phyloP scores from a whole-genome alignment of 2,329 filamentous ascomycete genomes.

The Plectosphaerella sp. region DNA sequence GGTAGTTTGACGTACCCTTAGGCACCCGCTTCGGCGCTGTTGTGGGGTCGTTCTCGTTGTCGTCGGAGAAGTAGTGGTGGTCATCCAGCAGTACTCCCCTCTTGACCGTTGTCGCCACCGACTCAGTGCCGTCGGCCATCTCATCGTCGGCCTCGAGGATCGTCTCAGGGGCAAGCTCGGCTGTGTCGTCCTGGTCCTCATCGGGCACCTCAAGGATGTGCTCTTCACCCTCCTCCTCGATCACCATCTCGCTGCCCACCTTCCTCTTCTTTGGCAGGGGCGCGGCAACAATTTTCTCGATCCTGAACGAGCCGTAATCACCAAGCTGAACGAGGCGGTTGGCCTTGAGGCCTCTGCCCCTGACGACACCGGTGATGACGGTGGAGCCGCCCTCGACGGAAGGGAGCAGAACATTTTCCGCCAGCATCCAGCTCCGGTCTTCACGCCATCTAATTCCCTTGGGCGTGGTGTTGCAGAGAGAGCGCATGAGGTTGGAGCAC shows the following conservation, averaged over 20 bases:
- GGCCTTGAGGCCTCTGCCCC: slow-evolving; percentile 82
- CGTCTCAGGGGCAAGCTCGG: slow-evolving; percentile 82
- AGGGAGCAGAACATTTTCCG: slow-evolving; percentile 75
- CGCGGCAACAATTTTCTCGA: slow-evolving; percentile 81
- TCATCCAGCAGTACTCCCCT: slow-evolving; percentile 94
- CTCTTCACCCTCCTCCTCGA: slow-evolving; percentile 54
- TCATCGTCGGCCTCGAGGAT: slow-evolving; percentile 57
- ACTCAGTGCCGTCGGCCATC: slow-evolving; percentile 30
- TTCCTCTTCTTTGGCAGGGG: slow-evolving; percentile 59
- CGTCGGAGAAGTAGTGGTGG: slow-evolving; percentile 96
- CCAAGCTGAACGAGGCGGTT: slow-evolving; percentile 88
- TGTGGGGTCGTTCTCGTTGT: slow-evolving; percentile 59
- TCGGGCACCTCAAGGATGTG: slow-evolving; percentile 66
- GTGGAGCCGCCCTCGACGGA: slow-evolving; percentile 57
- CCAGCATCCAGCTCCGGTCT: slow-evolving; percentile 90
- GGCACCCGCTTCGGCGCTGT: slow-evolving; percentile 70
- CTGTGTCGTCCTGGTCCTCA: slow-evolving; percentile 77
- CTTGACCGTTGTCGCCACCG: slow-evolving; percentile 39
- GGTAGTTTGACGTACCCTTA: slow-evolving; percentile 88
- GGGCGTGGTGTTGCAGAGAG: slow-evolving; percentile 84
- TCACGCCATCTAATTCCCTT: slow-evolving; percentile 96
- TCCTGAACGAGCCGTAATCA: slow-evolving; percentile 90
- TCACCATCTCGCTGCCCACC: slow-evolving; percentile 59
- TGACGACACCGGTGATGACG: slow-evolving; percentile 76
- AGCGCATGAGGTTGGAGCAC: slow-evolving; percentile 84